Base-by-base conservation (phyloP, 2,329 filamentous ascomycete species). In the Sporothrix euskadiensis region DNA sequence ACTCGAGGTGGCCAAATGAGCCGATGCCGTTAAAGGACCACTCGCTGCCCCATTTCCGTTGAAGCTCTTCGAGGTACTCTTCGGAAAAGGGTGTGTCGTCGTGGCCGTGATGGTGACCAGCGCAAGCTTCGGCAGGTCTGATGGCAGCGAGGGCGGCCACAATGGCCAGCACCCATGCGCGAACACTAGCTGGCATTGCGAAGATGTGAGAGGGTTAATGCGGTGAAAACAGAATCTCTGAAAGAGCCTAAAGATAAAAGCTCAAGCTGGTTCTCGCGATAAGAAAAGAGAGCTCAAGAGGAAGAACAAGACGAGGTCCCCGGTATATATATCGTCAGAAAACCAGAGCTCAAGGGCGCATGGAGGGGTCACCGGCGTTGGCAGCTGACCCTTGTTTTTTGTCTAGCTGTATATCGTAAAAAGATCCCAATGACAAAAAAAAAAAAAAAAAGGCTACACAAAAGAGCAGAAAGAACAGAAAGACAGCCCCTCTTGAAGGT, bases 21-120 rank as follows among this genome's bases (percentile, higher is more conserved):
- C 90, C 89, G 75, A 96, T 92, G 74, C 93, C 93, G 39, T 88
- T 87, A 80, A 93, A 96, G 0, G 85, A 85, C 88, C 88, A 86
- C 84, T 89, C 87, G 63, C 82, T 82, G 1, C 86, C 86, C 87
- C 87, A 89, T 84, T 88, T 88, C 68, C 80, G 80, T 78, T 89
- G 84, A 59, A 89, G 80, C 77, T 88, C 86, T 19, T 84, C 84
- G 32, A 86, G 79, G 74, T 86, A 83, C 75, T 87, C 86, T 74
- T 84, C 82, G 26, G 82, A 83, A 82, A 84, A 88, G 70, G 84
- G 81, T 75, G 82, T 82, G 73, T 81, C 79, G 75, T 83, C 76
- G 71, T 77, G 76, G 77, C 81, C 76, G 63, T 79, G 78, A 54
- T 79, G 77, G 75, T 80, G 79, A n/a, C 80, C 73, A 22, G 79